A percentile compares a stretch with the other conserved stretches of the same genome.
Evolutionary conservation across 129 eudicot species (phyloP).

Genomic region (Tagetes patula): DNA sequence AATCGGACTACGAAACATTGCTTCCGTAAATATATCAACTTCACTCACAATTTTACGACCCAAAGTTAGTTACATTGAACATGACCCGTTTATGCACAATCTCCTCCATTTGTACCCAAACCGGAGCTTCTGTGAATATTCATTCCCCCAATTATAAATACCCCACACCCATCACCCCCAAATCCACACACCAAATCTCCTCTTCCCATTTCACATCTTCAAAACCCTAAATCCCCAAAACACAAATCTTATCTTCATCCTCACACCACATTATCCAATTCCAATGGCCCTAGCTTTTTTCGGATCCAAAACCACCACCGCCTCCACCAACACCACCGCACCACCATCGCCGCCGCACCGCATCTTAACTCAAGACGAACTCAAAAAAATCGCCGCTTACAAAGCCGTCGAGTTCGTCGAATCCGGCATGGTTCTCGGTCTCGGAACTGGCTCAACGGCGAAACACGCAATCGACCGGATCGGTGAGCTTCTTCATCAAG

Average conservation of each 20-base stretch:
- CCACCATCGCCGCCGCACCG: slow-evolving; percentile 45
- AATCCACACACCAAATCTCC: slow-evolving; percentile 25
- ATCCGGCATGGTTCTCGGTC: slow-evolving; percentile 85
- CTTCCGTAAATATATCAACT: too few species aligned
- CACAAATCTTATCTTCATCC: neutral
- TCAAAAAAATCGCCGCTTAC: slow-evolving; percentile 85
- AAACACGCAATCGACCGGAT: slow-evolving; percentile 76
- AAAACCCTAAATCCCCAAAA: slow-evolving; percentile 41
- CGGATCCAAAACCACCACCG: slow-evolving; percentile 21
- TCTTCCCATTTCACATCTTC: slow-evolving; percentile 12
- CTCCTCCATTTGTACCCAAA: neutral
- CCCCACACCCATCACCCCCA: slow-evolving; percentile 13
- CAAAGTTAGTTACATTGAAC: neutral
- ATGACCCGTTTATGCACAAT: neutral
- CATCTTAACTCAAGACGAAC: slow-evolving; percentile 72
- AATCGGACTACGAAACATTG: too few species aligned
- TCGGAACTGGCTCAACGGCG: slow-evolving; percentile 94
- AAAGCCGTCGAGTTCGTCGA: slow-evolving; percentile 85
- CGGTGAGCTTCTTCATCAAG: slow-evolving; percentile 64
- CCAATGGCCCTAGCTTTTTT: slow-evolving; percentile 10
- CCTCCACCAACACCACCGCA: slow-evolving; percentile 19
- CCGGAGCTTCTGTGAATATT: slow-evolving; percentile 23
- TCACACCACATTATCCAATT: neutral
- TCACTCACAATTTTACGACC: too few species aligned
- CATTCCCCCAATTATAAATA: slow-evolving; percentile 10